Percentiles rank a stretch among this genome's conserved stretches.
Evolutionary conservation across 148 eudicot genomes (phyloP).

Genomic region (Rheum nobile): DNA sequence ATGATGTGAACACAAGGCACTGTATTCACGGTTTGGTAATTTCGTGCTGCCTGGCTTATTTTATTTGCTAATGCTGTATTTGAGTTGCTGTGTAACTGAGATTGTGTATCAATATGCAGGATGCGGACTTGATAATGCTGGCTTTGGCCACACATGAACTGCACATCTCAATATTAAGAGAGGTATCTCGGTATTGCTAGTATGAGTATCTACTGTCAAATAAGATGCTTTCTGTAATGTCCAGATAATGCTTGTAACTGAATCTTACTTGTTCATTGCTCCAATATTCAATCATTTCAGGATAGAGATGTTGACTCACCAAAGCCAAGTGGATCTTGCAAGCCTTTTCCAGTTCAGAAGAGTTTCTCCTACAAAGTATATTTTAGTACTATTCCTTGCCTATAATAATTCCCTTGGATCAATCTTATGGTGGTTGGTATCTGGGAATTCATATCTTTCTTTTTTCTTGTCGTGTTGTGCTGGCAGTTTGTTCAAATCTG

Average conservation of each 20-base stretch:
- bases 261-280: not conserved
- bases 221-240: not conserved
- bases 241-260: not conserved
- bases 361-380: slow-evolving; percentile 15
- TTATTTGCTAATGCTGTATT: not conserved
- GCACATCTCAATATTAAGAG: slow-evolving; percentile 35
- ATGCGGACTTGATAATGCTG: slow-evolving; percentile 37
- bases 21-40: slow-evolving; percentile 43
- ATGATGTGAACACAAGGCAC: slow-evolving; percentile 30
- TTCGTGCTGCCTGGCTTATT: not conserved
- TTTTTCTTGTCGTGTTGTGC: not conserved
- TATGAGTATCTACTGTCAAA: not conserved
- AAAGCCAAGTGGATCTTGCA: not conserved
- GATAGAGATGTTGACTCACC: not conserved
- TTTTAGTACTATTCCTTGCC: not conserved
- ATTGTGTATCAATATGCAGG: slow-evolving; percentile 13
- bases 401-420: not conserved
- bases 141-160: slow-evolving; percentile 36
- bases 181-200: slow-evolving; percentile 10
- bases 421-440: not conserved
- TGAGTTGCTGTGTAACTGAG: not conserved
- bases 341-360: not conserved
- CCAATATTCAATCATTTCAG: not conserved
- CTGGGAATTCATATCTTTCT: not conserved
- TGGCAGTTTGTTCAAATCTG: slow-evolving; percentile 40